Evolutionary conservation across 306 rosid species (phyloP), one percentile per base, ranked within the genome.

Genomic region (Trifolium subterraneum): DNA sequence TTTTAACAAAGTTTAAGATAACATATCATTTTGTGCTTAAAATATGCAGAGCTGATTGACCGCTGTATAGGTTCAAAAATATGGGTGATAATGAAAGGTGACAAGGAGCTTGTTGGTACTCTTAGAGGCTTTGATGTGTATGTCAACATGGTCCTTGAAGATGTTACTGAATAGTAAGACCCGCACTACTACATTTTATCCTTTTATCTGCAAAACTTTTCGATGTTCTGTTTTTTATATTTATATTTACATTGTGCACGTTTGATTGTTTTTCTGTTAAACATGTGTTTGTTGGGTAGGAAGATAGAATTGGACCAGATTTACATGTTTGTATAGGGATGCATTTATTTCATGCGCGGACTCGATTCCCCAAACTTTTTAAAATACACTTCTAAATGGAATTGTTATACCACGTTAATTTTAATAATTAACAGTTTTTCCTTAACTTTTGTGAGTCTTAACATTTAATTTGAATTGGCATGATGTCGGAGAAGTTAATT

Each of bases 41-140:
- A 82, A 70, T 78, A 3, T 74, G 84, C 94, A 93, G 98, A 93
- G 89, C 84, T 93, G 79, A 93, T 93, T 56, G 98, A 93, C 72
- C 88, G 98, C 20, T 93, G 98, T 82, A 93, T 93, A 14, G 98
- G 98, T 64, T 93, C 98, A 1, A 93, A 93, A 80, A 91, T 93
- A 50, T 93, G 98, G 98, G 98, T 93, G 72, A 91, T 93, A 74
- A 93, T 93, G 98, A 93, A 93, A 80, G 97, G 97, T 8, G 98
- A 93, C 88, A 93, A 93, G 87, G 98, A 93, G 86, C 97, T 93
- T 16, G 98, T 93, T 25, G 98, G 98, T 18, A 93, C 94, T 72
- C 96, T 91, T 25, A 87, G 84, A 70, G 98, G 98, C 8, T 93
- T 93, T 78, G 98, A 93, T 86, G 97, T 93, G 31, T 91, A 93